A percentile compares a stretch with the other conserved stretches of the same genome.
These are phyloP conservation scores for Trifolium repens DNA, from an alignment of 306 rosid species.

Conservation along the genomic window DNA sequence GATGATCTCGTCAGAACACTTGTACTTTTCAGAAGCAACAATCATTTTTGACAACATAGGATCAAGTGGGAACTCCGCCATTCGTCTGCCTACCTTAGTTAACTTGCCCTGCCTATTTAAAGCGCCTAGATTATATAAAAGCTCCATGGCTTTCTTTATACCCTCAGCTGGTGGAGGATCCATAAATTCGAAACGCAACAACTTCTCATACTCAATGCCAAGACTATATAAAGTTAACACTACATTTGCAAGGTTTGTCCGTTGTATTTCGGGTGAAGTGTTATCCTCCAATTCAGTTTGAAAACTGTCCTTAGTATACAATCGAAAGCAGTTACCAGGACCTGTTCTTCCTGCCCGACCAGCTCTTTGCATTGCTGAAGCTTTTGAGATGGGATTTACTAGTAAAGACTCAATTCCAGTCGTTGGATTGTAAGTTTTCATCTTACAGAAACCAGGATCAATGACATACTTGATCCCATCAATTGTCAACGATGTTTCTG, in stretches of 20 bases:
- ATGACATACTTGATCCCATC: slow-evolving; percentile 94
- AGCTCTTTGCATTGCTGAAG: slow-evolving; percentile 94
- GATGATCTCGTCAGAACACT: slow-evolving; percentile 82
- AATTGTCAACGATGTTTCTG: slow-evolving; percentile 88
- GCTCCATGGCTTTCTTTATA: slow-evolving; percentile 81
- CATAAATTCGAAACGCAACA: slow-evolving; percentile 86
- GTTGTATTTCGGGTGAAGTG: slow-evolving; percentile 84
- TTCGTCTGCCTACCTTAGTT: slow-evolving; percentile 83
- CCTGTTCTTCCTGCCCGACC: slow-evolving; percentile 98
- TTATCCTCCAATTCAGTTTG: slow-evolving; percentile 78
- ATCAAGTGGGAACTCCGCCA: slow-evolving; percentile 97
- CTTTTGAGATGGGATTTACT: slow-evolving; percentile 86
- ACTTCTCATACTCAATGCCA: slow-evolving; percentile 77
- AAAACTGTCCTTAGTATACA: slow-evolving; percentile 76
- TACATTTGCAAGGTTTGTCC: slow-evolving; percentile 91
- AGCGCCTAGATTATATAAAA: slow-evolving; percentile 78
- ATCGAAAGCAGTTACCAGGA: slow-evolving; percentile 89
- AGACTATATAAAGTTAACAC: slow-evolving; percentile 82
- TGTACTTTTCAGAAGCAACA: slow-evolving; percentile 86
- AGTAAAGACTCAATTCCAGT: slow-evolving; percentile 93
- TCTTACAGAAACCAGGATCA: slow-evolving; percentile 92
- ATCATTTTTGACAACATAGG: slow-evolving; percentile 91
- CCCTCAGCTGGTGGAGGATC: slow-evolving; percentile 97
- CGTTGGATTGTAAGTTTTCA: slow-evolving; percentile 58
- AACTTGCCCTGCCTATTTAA: slow-evolving; percentile 74